These are phyloP conservation scores for Narthecium ossifragum DNA, from an alignment of 106 monocot genomes.

Conservation along the genomic window DNA sequence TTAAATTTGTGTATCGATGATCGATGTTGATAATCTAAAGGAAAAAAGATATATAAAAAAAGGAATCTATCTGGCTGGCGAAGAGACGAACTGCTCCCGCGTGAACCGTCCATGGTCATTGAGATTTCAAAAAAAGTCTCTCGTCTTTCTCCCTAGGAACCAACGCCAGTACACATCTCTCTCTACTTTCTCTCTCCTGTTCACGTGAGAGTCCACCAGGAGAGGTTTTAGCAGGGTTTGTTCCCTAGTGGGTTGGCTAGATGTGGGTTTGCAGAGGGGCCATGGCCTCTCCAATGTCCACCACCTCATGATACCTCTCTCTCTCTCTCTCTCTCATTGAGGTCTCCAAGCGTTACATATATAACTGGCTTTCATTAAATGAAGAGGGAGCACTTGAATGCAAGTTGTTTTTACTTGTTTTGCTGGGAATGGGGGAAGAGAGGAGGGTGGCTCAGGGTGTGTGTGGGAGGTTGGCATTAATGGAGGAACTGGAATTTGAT, in stretches of 20 bases:
- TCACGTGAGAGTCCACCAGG: constrained; percentile 18
- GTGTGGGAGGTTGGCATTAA: no score
- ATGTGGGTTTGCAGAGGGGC: neutral
- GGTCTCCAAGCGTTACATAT: no score
- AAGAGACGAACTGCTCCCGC: constrained; percentile 21
- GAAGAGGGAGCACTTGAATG: no score
- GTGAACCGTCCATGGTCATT: constrained; percentile 12
- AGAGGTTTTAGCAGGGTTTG: constrained; percentile 11
- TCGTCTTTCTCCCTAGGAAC: constrained; percentile 8
- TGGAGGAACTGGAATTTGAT: neutral
- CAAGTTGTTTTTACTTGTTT: no score
- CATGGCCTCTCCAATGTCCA: neutral
- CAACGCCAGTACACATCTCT: constrained; percentile 5
- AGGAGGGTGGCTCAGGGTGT: no score
- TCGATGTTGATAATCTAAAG: no score
- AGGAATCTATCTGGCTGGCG: no score
- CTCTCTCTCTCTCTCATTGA: constrained; percentile 2
- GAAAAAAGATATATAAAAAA: no score
- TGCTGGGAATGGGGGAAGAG: neutral
- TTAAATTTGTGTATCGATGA: no score
- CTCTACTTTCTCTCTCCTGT: constrained; percentile 1
- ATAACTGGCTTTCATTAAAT: no score
- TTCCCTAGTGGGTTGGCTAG: constrained; percentile 23
- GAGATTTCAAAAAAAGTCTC: constrained; percentile 14
- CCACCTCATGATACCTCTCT: constrained; percentile 3